These are phyloP conservation scores for Lasiosphaeris hirsuta DNA, from an alignment of 495 filamentous ascomycete species.

Conservation along the genomic window DNA sequence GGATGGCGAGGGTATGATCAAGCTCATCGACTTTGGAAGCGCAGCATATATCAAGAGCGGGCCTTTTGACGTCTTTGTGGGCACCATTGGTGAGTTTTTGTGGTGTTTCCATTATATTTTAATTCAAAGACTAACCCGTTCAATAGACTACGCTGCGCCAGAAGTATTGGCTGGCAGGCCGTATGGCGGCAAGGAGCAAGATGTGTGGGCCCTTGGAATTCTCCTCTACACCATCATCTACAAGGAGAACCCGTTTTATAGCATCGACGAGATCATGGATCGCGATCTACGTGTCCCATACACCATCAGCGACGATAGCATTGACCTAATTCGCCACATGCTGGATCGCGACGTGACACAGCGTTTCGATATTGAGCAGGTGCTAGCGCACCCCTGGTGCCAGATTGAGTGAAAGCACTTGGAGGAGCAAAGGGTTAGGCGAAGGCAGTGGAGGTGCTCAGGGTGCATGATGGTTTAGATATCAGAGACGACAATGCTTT, in stretches of 20 bases:
- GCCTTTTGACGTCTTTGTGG: slow-evolving; percentile 98
- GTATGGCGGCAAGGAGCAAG: slow-evolving; percentile 94
- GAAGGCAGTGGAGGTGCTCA: neutral
- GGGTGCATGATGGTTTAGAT: slow-evolving; percentile 7
- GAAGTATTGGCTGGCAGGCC: slow-evolving; percentile 93
- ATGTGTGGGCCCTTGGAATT: slow-evolving; percentile 98
- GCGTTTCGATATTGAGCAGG: slow-evolving; percentile 75
- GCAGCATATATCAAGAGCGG: slow-evolving; percentile 97
- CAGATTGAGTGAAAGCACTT: slow-evolving; percentile 29
- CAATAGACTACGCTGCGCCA: slow-evolving; percentile 89
- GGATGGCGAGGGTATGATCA: slow-evolving; percentile 93
- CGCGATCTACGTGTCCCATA: slow-evolving; percentile 90
- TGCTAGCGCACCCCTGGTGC: slow-evolving; percentile 83
- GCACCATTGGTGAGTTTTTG: slow-evolving; percentile 82
- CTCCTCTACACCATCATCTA: slow-evolving; percentile 97
- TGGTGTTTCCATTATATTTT: neutral
- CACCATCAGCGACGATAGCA: slow-evolving; percentile 84
- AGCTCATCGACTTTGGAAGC: slow-evolving; percentile 96
- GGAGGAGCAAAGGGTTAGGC: neutral
- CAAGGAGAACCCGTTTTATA: slow-evolving; percentile 99
- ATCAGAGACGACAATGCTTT: neutral
- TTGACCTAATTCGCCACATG: slow-evolving; percentile 86
- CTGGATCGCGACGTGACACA: slow-evolving; percentile 82
- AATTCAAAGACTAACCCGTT: slow-evolving; percentile 1
- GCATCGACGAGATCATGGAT: slow-evolving; percentile 98